Base-by-base conservation (phyloP, 164 flowering plant species). In the Piper betle region DNA sequence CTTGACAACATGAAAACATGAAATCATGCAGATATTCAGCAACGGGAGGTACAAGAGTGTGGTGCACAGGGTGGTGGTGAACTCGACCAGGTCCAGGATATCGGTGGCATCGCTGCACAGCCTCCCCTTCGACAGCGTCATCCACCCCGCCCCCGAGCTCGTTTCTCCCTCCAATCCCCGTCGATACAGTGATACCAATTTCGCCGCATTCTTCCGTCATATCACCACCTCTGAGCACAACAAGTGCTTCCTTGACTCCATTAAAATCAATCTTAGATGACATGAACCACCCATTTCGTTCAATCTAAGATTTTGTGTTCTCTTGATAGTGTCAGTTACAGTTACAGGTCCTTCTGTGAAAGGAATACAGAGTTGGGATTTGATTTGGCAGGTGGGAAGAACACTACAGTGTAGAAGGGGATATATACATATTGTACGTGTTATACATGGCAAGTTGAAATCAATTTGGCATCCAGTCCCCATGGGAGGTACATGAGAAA, bases 191-290 rank as follows among this genome's bases (percentile, higher is more conserved):
- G 77, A 58, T 25, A 78, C 77, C 59, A 77, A 82, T 59, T 70
- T 79, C 55, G 65, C 62, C 10, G 84, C 79, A 46, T 82, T 82
- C 63, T 39, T 61, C n/a, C 16, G 75, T 2, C 84, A 87, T 66
- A 52, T 79, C 41, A 69, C 85, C 6, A 79, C 87, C 13, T 66
- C 77, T 42, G 92, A 85, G 55, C 79, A 84, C 55, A 82, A 78
- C 53, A 84, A 90, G 79, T 75, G 68, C 63, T 90, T 90, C 76
- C 71, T 90, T 4, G 87, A 90, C 37, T 75, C 94, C 3, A 72
- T 84, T 69, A 89, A 80, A 75, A 70, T 85, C 75, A 66, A 13
- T 25, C 12, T 46, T 2, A 46, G 50, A 10, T 46, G 50, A 46
- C 50, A 46, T 46, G 50, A 25, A 25, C 33, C 33, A 10, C 50